Conservation (phyloP, 108 stramenopile genomes). For the Nannochloropsis salina region DNA sequence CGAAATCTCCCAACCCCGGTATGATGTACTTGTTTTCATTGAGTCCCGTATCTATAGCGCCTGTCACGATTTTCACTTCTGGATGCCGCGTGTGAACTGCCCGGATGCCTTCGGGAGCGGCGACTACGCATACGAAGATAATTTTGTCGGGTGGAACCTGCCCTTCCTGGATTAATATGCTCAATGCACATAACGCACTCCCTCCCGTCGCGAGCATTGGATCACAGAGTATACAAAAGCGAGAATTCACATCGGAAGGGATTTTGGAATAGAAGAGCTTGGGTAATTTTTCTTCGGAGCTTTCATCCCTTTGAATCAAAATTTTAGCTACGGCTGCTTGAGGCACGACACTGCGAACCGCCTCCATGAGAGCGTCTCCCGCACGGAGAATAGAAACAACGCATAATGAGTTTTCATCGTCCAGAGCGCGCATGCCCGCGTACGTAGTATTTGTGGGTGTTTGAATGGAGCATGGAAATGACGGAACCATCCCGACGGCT, state of each 20-base stretch:
- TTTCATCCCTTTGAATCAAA: constrained; percentile 93
- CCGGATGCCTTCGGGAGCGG: constrained; percentile 85
- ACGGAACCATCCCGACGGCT: constrained; percentile 33
- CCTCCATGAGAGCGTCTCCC: constrained; percentile 80
- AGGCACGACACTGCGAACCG: constrained; percentile 71
- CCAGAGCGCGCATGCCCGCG: constrained; percentile 20
- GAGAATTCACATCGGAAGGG: constrained; percentile 60
- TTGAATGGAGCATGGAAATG: constrained; percentile 24
- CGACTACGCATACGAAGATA: constrained; percentile 89
- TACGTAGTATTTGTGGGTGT: constrained; percentile 41
- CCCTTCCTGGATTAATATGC: constrained; percentile 59
- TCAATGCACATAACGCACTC: constrained; percentile 71
- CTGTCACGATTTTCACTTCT: constrained; percentile 73
- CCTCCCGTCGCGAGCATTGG: constrained; percentile 99
- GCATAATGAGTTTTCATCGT: constrained; percentile 54
- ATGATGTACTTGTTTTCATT: constrained; percentile 92
- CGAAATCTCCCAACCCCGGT: constrained; percentile 96
- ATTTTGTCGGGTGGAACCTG: constrained; percentile 62
- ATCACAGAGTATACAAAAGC: constrained; percentile 76
- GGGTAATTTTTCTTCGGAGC: constrained; percentile 66
- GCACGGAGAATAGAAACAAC: constrained; percentile 84
- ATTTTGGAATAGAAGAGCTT: constrained; percentile 83
- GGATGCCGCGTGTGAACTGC: constrained; percentile 59
- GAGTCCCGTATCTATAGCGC: constrained; percentile 74
- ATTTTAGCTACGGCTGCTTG: constrained; percentile 78